Evolutionary conservation across 1,284 basidiomycete genomes (phyloP).

Genomic region (Cutaneotrichosporon dermatis): DNA sequence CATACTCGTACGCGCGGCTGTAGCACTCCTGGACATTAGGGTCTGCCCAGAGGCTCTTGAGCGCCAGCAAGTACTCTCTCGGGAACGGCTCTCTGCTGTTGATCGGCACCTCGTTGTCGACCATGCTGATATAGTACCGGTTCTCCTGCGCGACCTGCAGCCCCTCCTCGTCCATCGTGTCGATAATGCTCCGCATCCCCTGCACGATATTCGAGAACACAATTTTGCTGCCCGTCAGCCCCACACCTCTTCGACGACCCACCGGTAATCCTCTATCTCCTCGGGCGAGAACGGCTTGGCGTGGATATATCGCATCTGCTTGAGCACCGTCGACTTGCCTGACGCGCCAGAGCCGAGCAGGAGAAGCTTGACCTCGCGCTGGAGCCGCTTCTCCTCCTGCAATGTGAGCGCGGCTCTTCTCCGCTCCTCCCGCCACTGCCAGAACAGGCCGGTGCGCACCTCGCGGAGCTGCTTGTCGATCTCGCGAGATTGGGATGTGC

Average conservation of each 20-base stretch:
- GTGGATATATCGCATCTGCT: constrained; percentile 48
- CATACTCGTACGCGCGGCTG: constrained; percentile 73
- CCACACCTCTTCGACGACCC: too few relatives aligned
- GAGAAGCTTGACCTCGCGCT: constrained; percentile 76
- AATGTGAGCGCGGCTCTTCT: neutral
- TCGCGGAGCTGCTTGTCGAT: constrained; percentile 64
- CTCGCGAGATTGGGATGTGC: constrained; percentile 41
- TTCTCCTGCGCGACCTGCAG: constrained; percentile 65
- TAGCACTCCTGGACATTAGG: constrained; percentile 67
- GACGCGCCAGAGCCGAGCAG: constrained; percentile 89
- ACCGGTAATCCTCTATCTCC: constrained; percentile 42
- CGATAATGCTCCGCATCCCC: constrained; percentile 75
- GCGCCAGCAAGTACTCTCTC: constrained; percentile 58
- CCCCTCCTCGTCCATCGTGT: constrained; percentile 83
- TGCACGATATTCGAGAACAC: constrained; percentile 86
- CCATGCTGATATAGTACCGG: constrained; percentile 53
- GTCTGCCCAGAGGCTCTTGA: constrained; percentile 74
- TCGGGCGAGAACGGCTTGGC: constrained; percentile 34
- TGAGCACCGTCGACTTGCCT: constrained; percentile 72
- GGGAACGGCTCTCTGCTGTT: constrained; percentile 78
- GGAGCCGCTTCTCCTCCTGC: constrained; percentile 64
- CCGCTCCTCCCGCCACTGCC: too few relatives aligned
- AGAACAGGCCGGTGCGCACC: constrained; percentile 47
- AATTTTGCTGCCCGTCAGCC: constrained; percentile 55
- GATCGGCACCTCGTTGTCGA: constrained; percentile 67